phyloP scores from a whole-genome alignment of 1,284 basidiomycete species.

The Papiliotrema terrestris region DNA sequence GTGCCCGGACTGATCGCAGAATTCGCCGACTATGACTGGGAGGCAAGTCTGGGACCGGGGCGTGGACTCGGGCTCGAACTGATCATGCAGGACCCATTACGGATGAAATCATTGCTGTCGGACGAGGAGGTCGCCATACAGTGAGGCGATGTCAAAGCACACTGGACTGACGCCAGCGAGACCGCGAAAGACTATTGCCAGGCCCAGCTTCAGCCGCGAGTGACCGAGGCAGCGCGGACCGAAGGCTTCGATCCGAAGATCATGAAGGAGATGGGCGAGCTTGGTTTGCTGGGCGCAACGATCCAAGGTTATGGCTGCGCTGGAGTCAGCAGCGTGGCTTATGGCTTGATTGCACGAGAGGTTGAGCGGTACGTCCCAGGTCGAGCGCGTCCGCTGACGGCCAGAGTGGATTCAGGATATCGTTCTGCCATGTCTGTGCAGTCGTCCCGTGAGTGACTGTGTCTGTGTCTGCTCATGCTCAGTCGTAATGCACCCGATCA shows the following conservation, averaged over 20 bases:
- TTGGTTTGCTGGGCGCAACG: conserved; percentile 86
- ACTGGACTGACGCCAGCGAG: conserved; percentile 50
- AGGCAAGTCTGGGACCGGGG: conserved; percentile 50
- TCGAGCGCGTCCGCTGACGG: background rate
- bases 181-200: conserved; percentile 80
- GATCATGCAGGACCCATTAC: conserved; percentile 61
- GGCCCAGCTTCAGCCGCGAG: conserved; percentile 78
- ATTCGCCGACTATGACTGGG: conserved; percentile 64
- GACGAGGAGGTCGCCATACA: conserved; percentile 88
- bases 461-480: background rate
- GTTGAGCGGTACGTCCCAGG: conserved; percentile 67
- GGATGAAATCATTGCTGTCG: conserved; percentile 70
- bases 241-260: conserved; percentile 75
- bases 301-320: conserved; percentile 94
- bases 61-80: background rate
- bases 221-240: conserved; percentile 80
- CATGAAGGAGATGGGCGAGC: conserved; percentile 85
- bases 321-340: conserved; percentile 85
- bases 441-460: conserved; percentile 57
- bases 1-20: conserved; percentile 18
- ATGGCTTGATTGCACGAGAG: conserved; percentile 89
- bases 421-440: conserved; percentile 95
- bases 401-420: conserved; percentile 83
- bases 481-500: conserved; percentile 96
- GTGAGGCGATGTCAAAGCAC: conserved; percentile 52